Conservation (phyloP, 2,329 filamentous ascomycete genomes). For the Alternaria arborescens region DNA sequence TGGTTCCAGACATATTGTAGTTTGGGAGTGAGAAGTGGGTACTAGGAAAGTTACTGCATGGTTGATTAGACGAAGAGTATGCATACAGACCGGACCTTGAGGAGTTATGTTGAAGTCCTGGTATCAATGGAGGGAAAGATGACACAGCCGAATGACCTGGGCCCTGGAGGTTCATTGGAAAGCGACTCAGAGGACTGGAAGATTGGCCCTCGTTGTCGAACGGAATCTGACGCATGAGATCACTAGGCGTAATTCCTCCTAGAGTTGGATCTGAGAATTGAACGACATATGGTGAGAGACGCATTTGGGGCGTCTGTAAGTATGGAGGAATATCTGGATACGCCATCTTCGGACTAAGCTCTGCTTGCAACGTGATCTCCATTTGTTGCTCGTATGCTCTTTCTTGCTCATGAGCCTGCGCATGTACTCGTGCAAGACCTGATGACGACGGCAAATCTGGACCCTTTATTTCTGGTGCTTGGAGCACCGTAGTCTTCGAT, state of each 20-base stretch:
- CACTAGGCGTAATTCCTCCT: neutral
- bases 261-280: neutral
- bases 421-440: neutral
- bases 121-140: neutral
- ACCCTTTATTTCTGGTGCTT: neutral
- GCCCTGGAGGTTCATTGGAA: neutral
- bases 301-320: conserved; percentile 1
- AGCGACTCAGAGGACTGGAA: neutral
- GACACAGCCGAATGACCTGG: too few species aligned
- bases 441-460: neutral
- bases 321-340: neutral
- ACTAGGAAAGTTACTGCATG: neutral
- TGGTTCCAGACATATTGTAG: neutral
- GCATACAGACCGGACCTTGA: neutral
- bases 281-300: neutral
- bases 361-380: neutral
- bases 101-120: too few species aligned
- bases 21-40: conserved; percentile 5
- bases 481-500: neutral
- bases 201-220: neutral
- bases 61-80: neutral
- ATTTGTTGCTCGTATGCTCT: neutral
- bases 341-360: neutral
- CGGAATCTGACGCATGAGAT: neutral
- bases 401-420: neutral